A percentile compares a stretch with the other conserved stretches of the same genome.
These are phyloP conservation scores for Pulveroboletus sp. DNA, from an alignment of 1,284 basidiomycete species.

Conservation along the genomic window DNA sequence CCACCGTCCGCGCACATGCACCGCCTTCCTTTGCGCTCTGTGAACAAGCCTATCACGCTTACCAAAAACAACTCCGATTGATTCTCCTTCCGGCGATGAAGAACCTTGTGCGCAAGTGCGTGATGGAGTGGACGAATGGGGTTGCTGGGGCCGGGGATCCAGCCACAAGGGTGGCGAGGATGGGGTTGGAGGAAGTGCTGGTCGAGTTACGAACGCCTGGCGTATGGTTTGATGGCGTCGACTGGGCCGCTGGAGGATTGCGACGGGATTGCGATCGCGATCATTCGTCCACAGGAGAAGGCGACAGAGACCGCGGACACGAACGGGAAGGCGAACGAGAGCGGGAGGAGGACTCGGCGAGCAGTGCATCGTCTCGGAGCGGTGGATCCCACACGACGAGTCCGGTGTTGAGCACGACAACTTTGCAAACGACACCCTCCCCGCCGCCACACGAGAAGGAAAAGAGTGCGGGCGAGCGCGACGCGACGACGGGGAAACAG, in stretches of 20 bases:
- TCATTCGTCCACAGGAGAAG: constrained; percentile 24
- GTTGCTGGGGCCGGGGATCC: constrained; percentile 36
- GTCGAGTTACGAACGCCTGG: constrained; percentile 50
- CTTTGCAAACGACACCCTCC: constrained; percentile 69
- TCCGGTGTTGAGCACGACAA: constrained; percentile 69
- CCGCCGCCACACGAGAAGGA: constrained; percentile 50
- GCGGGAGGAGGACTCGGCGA: constrained; percentile 38
- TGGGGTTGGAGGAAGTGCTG: constrained; percentile 60
- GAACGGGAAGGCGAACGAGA: constrained; percentile 31
- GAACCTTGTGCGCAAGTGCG: constrained; percentile 60
- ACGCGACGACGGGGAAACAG: constrained; percentile 9
- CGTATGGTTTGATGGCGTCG: constrained; percentile 64
- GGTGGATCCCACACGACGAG: constrained; percentile 59
- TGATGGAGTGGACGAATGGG: constrained; percentile 48
- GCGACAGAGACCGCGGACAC: constrained; percentile 35
- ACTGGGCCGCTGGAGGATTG: constrained; percentile 42
- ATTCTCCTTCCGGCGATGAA: constrained; percentile 60
- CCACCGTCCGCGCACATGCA: constrained; percentile 41
- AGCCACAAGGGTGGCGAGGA: constrained; percentile 45
- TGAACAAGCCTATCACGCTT: constrained; percentile 55
- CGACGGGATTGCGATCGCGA: constrained; percentile 12
- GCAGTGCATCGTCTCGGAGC: constrained; percentile 44
- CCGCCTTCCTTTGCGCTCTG: constrained; percentile 56
- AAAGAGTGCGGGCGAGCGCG: constrained; percentile 12
- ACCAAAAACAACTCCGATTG: constrained; percentile 50